Percentiles rank a stretch among this genome's conserved stretches.
Evolutionary conservation across 306 rosid genomes (phyloP).

Genomic region (Citrullus amarus): DNA sequence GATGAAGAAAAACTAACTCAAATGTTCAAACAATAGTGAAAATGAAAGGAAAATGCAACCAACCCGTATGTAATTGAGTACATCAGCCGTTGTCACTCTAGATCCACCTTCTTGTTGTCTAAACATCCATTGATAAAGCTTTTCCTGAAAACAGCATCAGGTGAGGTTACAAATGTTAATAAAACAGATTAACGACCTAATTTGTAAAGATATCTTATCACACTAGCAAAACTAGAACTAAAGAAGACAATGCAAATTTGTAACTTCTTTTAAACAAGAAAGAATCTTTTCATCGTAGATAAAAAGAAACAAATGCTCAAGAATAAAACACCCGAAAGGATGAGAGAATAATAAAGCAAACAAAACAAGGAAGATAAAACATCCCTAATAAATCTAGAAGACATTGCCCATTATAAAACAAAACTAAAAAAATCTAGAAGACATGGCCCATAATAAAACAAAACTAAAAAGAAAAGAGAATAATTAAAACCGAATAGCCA

Average conservation of each 20-base stretch:
- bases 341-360: not conserved
- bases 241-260: not conserved
- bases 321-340: not conserved
- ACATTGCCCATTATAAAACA: not conserved
- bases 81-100: constrained; percentile 48
- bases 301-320: not conserved
- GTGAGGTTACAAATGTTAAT: not conserved
- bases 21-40: not conserved
- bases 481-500: not conserved
- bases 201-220: not conserved
- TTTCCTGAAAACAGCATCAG: constrained; percentile 41
- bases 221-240: not conserved
- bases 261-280: not conserved
- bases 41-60: constrained; percentile 1
- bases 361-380: not conserved
- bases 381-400: not conserved
- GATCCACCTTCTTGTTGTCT: constrained; percentile 81
- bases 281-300: not conserved
- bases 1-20: not conserved
- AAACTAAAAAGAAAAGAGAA: not conserved
- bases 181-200: not conserved
- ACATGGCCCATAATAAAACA: not conserved
- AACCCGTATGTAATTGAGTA: constrained; percentile 67
- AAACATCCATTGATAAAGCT: constrained; percentile 69
- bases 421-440: not conserved